Conservation (phyloP, 371 early-diverging fungal species). For the Zancudomyces culisetae region DNA sequence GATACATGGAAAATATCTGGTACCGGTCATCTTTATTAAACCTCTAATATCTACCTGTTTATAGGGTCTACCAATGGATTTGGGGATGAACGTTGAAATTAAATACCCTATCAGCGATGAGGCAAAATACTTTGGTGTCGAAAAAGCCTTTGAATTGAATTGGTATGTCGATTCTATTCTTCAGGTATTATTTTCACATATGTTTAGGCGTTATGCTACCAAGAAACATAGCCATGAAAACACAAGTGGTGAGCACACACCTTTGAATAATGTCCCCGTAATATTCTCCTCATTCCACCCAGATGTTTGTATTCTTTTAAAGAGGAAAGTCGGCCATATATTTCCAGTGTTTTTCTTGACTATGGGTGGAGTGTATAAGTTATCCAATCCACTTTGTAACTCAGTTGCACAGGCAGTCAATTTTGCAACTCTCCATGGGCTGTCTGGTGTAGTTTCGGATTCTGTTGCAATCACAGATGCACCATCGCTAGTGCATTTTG, state of each 20-base stretch:
- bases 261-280: slow-evolving; percentile 36
- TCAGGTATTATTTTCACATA: slow-evolving; percentile 32
- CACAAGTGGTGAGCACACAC: background rate
- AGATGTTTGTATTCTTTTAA: slow-evolving; percentile 62
- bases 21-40: background rate
- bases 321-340: slow-evolving; percentile 52
- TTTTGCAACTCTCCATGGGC: slow-evolving; percentile 51
- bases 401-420: slow-evolving; percentile 65
- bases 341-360: slow-evolving; percentile 86
- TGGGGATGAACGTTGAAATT: slow-evolving; percentile 91
- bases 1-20: background rate
- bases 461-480: slow-evolving; percentile 58
- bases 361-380: slow-evolving; percentile 52
- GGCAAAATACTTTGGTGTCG: slow-evolving; percentile 40
- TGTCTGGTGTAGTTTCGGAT: slow-evolving; percentile 69
- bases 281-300: slow-evolving; percentile 91
- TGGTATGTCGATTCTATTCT: slow-evolving; percentile 71
- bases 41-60: too few relatives aligned
- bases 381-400: slow-evolving; percentile 69
- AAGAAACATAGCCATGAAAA: too few relatives aligned
- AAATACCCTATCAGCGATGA: slow-evolving; percentile 90
- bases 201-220: too few relatives aligned
- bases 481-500: slow-evolving; percentile 47
- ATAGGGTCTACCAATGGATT: slow-evolving; percentile 8
- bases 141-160: slow-evolving; percentile 57